Evolutionary conservation across 345 rosid genomes (phyloP), one percentile per base, ranked within the genome.

Genomic region (Dovyalis caffra): DNA sequence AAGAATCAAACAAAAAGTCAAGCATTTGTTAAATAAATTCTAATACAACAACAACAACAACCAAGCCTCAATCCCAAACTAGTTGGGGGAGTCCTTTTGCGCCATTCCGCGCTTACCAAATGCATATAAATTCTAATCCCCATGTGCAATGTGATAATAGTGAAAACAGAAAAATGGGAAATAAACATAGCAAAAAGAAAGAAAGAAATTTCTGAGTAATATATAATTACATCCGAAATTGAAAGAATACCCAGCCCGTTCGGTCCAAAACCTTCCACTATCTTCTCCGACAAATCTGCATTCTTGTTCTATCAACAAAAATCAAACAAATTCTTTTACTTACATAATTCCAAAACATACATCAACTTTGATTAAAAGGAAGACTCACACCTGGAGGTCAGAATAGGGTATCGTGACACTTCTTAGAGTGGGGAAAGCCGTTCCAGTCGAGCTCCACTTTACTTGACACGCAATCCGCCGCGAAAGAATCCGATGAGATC

Each of bases 251-350:
- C 99, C 33, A 92, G 89, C 45, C 95, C 99, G 56, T 86, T 83
- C 20, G 94, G 90, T 84, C 99, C 97, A 64, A 95, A 89, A 38
- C 94, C 99, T 81, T 87, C 77, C 80, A 88, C 94, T 73, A 95
- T 95, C 87, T 87, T 90, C 72, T 12, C 47, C 18, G 97, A 90
- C 74, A 92, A 82, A 78, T 91, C 91, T 65, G 81, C 78, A 53
- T 73, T 66, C 79, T 69, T 87, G 79, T 95, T 94, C 97, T 90
- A 75, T 78, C 74, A 43, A 25, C 7, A 16, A 38, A 15, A 14
- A 56, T 57, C 12, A n/a, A 72, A 65, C 72, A 18, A 25, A n/a
- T n/a, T 34, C 8, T 25, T 18, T 16, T 62, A 35, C 51, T 16
- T 0, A 68, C 4, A 4, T 2, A 23, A 43, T 12, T 43, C 47